Evolutionary conservation across 2,329 filamentous ascomycete species (phyloP), one percentile per base, ranked within the genome.

Genomic region (Fusarium falciforme): DNA sequence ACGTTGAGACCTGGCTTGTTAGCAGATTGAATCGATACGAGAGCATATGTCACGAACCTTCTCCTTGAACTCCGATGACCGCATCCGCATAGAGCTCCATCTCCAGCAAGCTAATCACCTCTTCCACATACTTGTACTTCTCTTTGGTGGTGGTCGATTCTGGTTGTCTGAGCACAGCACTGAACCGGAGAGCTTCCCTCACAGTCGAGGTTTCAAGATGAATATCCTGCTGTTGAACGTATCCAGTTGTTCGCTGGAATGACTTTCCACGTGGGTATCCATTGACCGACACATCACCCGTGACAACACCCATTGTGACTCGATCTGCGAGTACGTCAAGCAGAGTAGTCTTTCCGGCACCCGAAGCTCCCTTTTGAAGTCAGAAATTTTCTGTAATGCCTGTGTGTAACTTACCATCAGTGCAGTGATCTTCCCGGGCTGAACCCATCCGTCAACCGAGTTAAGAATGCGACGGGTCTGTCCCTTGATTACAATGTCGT

Each of bases 161-260:
- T 1, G 94, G 93, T 76, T 97, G 94, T 68, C 94, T 92, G 22
- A 97, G 90, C 6, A 94, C 81, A 17, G 94, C 94, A 76, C 91
- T 94, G 83, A 97, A 97, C 67, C 89, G 89, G 22, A 97, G 87
- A 6, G 94, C 93, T 82, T 97, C 94, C 64, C 94, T 90, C 27
- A 97, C 91, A 89, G 0, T 94, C 95, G 33, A 57, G 0, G 68
- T 71, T 8, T 54, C 55, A 3, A 70, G 86, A 80, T 97, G 94
- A 7, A 97, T 87, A 87, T 97, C 94, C 78, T 96, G 93, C 80
- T 97, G 94, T 80, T 96, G 93, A n/a, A 94, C 94, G 75, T 96
- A 96, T 47, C 94, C 94, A 0, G 93, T 96, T 83, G 94, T 95
- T 63, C 94, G 91, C 81, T 96, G 94, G 87, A 97, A 96, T 0